Evolutionary conservation across 345 rosid genomes (phyloP).

Genomic region (Corchorus olitorius): DNA sequence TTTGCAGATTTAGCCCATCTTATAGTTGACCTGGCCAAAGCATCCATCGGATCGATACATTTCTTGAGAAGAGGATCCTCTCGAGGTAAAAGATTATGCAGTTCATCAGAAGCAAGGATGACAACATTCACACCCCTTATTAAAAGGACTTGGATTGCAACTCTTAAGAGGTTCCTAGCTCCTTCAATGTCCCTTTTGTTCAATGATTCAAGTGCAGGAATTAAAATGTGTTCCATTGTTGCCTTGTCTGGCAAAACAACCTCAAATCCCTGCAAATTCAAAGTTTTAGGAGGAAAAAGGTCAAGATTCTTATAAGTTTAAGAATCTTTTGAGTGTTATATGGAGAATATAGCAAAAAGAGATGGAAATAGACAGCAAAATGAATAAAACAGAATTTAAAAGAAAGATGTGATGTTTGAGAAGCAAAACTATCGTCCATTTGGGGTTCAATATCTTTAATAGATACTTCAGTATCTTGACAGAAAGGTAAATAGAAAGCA

Average conservation of each 20-base stretch:
- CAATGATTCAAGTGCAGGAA: conserved; percentile 54
- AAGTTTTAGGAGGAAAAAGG: neutral
- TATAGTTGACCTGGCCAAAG: conserved; percentile 57
- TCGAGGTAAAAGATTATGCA: conserved; percentile 49
- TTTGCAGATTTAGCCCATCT: conserved; percentile 48
- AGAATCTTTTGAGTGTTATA: neutral
- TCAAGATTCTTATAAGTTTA: neutral
- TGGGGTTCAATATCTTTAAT: neutral
- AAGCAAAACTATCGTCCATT: neutral
- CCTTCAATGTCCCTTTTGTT: conserved; percentile 60
- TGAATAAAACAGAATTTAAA: neutral
- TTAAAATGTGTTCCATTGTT: conserved; percentile 53
- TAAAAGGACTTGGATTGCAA: conserved; percentile 58
- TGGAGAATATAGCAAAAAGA: neutral
- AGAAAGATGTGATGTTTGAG: conserved; percentile 3
- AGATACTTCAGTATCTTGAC: neutral
- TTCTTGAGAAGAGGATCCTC: conserved; percentile 66
- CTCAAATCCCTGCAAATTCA: conserved; percentile 61
- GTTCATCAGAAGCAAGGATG: conserved; percentile 61
- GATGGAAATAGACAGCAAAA: neutral
- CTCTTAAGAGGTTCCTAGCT: conserved; percentile 56
- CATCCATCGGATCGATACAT: conserved; percentile 66
- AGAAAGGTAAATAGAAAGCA: neutral
- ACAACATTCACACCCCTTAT: conserved; percentile 65
- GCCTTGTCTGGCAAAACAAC: conserved; percentile 66